A percentile compares a stretch with the other conserved stretches of the same genome.
These are phyloP conservation scores for Pleurotus giganteus DNA, from an alignment of 768 basidiomycete genomes.

Conservation along the genomic window DNA sequence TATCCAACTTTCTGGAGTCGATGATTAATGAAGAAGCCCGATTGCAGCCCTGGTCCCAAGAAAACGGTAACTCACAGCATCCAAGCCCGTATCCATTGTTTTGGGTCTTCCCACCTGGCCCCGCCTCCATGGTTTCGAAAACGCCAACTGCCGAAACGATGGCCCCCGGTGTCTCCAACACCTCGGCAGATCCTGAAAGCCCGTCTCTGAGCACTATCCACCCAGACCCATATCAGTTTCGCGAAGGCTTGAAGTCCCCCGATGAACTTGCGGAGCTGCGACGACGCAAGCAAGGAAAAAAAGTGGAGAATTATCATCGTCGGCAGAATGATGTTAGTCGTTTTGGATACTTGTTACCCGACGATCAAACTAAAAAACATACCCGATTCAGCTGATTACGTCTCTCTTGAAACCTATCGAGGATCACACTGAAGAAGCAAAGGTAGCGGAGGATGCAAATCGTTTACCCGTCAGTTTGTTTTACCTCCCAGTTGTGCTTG, in stretches of 20 bases:
- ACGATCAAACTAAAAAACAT: neutral
- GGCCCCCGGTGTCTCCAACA: slow-evolving; percentile 43
- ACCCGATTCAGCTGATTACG: slow-evolving; percentile 62
- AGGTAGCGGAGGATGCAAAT: slow-evolving; percentile 58
- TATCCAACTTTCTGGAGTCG: neutral
- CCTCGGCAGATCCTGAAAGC: slow-evolving; percentile 44
- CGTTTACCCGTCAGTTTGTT: slow-evolving; percentile 56
- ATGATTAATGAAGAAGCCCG: neutral
- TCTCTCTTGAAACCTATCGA: slow-evolving; percentile 87
- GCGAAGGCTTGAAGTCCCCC: slow-evolving; percentile 56
- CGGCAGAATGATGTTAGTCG: slow-evolving; percentile 67
- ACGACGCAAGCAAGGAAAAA: slow-evolving; percentile 55
- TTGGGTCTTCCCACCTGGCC: neutral
- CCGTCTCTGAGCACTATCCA: slow-evolving; percentile 29
- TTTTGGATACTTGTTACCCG: neutral
- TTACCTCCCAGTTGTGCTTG: neutral
- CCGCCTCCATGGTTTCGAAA: neutral
- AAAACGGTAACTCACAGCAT: neutral
- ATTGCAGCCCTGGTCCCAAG: neutral
- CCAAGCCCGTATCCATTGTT: slow-evolving; percentile 4
- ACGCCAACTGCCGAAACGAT: slow-evolving; percentile 37
- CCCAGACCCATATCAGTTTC: slow-evolving; percentile 66
- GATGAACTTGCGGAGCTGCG: slow-evolving; percentile 61
- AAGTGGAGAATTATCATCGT: slow-evolving; percentile 60
- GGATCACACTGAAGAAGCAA: slow-evolving; percentile 80